Evolutionary conservation across 2,329 filamentous ascomycete species (phyloP), one percentile per base, ranked within the genome.

Genomic region (Penicillium expansum): DNA sequence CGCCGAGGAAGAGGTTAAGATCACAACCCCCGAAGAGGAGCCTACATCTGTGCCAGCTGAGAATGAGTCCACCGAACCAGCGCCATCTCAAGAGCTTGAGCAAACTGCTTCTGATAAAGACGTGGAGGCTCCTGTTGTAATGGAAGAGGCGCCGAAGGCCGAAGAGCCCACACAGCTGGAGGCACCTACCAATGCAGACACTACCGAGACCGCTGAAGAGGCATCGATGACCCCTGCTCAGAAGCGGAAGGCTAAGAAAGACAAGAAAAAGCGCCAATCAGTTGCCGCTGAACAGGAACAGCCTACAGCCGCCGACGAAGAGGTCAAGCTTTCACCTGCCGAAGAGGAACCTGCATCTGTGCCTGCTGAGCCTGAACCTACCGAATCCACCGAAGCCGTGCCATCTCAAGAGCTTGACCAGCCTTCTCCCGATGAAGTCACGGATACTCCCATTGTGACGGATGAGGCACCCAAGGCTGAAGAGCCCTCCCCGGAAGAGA

Each of bases 181-280:
- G 14, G 48, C 44, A 1, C 2, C 29, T 33, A n/a, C 38, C 9
- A 55, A 61, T 24, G 29, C 18, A 14, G 47, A 18, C 10, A 32
- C 13, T 4, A 14, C 11, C 8, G 42, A 55, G 16, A 20, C 45
- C 5, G 47, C 54, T 9, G 27, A 45, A 13, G 49, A 65, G 35
- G 50, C 52, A 14, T 48, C 52, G 32, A 58, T 62, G 51, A 59
- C 62, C 20, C 53, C 62, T 22, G 60, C 62, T 1, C 60, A 64
- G 30, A 64, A 61, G 51, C 48, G 48, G 16, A 62, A 63, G 35
- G 56, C 55, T 14, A 65, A 63, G 48, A 66, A 60, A 24, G 65
- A 66, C 24, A 62, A 66, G 33, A 66, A 66, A 59, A 65, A 62
- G 58, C 55, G 43, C 8, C 62, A 64, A 50, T 59, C 59, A 22